Evolutionary conservation across 805 yeast species (phyloP), one percentile per base, ranked within the genome.

Genomic region (Metschnikowia noctiluminum): DNA sequence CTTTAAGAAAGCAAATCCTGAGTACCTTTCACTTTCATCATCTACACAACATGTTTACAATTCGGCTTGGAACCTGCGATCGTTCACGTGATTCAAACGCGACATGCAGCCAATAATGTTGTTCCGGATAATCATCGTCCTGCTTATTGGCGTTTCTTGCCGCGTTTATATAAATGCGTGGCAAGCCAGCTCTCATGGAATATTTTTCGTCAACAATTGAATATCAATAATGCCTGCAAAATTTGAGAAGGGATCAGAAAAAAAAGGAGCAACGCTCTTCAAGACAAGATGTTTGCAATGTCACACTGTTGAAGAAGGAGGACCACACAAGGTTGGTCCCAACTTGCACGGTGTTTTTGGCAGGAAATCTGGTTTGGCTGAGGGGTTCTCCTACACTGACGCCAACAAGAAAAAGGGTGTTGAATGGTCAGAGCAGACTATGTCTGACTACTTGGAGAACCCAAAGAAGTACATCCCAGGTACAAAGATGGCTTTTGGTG

Each of bases 381-480:
- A 74, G 50, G 99, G 98, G 60, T 94, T 77, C 84, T 85, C 96
- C 45, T 94, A 89, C 84, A 90, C 98, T 51, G 99, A 94, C 62
- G 98, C 99, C 71, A 92, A 92, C 89, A 88, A 89, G 83, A 86
- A 85, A 80, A 90, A 90, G 78, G 95, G 90, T 69, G 96, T 94
- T 56, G 62, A 63, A 52, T 94, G 99, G 99, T 62, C 67, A 60
- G 90, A 84, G 68, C 90, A 90, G 70, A 81, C 89, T 73, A 82
- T 94, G 87, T 80, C 86, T 63, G 96, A 88, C 74, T 94, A 94
- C 86, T 84, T 94, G 76, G 96, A 87, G 78, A 94, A 94, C 88
- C 99, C 99, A 79, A 94, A 94, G 95, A 94, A 94, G 81, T 94
- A 90, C 82, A 90, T 94, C 63, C 99, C 99, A 71, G 99, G 99